These are phyloP conservation scores for Scleroderma citrinum DNA, from an alignment of 768 basidiomycete genomes.

Conservation along the genomic window DNA sequence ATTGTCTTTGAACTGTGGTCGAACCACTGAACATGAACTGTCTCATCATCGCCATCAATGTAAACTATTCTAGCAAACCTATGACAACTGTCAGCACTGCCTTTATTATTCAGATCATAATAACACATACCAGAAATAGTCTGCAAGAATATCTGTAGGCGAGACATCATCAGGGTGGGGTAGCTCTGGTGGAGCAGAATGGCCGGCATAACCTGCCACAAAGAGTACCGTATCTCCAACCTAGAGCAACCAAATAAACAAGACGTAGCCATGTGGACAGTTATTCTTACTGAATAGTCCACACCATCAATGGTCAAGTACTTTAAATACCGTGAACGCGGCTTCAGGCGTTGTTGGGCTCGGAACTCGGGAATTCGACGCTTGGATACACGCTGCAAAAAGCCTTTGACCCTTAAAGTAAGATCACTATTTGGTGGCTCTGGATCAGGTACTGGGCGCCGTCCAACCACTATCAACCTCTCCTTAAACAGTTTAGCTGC, in stretches of 20 bases:
- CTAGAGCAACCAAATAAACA: slow-evolving; percentile 29
- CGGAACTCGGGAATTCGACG: slow-evolving; percentile 15
- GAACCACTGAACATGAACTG: slow-evolving; percentile 68
- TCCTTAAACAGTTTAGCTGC: slow-evolving; percentile 51
- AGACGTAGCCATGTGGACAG: not conserved
- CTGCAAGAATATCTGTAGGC: slow-evolving; percentile 36
- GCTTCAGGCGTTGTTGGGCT: slow-evolving; percentile 29
- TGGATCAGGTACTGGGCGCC: slow-evolving; percentile 23
- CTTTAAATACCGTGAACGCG: slow-evolving; percentile 31
- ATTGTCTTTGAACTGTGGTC: slow-evolving; percentile 60
- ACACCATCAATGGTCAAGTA: slow-evolving; percentile 39
- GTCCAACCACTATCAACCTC: slow-evolving; percentile 47
- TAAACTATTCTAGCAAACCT: slow-evolving; percentile 69
- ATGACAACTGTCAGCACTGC: not conserved
- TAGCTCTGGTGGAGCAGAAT: slow-evolving; percentile 26
- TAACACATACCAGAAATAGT: slow-evolving; percentile 57
- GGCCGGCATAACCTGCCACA: slow-evolving; percentile 31
- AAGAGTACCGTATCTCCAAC: slow-evolving; percentile 59
- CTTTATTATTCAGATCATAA: not conserved
- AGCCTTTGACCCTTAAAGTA: slow-evolving; percentile 11
- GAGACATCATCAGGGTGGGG: slow-evolving; percentile 34
- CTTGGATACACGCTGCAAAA: slow-evolving; percentile 14
- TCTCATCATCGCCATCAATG: slow-evolving; percentile 37
- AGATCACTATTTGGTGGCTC: slow-evolving; percentile 10
- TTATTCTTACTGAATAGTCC: slow-evolving; percentile 36